Evolutionary conservation across 768 basidiomycete species (phyloP), one percentile per base, ranked within the genome.

Genomic region (Infundibulicybe gibba): DNA sequence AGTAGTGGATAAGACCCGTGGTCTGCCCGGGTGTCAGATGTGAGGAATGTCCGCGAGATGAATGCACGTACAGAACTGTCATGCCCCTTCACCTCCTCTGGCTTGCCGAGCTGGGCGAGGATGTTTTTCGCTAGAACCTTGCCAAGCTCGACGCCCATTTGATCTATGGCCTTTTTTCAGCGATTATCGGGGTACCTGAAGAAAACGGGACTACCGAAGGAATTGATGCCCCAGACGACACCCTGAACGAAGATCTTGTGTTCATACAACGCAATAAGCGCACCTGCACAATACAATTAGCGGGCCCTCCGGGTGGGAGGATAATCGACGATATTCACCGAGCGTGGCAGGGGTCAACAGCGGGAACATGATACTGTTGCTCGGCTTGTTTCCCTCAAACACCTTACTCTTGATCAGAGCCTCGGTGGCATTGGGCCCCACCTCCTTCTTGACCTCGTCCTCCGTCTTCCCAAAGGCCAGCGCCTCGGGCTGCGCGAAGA

Each of bases 181-280:
- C n/a, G 25, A 17, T n/a, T 16, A 43, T 15, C 19, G 20, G 44
- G 6, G 3, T 25, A 25, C 8, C 15, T 20, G 19, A 19, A 17
- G 2, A 11, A 25, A n/a, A 64, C 79, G 31, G 44, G n/a, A n/a
- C n/a, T n/a, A 91, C 91, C 94, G 64, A 92, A 98, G 3, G 92
- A 94, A 76, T 99, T 98, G 76, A 99, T 95, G 19, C 94, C 94
- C 94, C 94, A 98, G 49, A 98, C 76, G 39, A 90, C 87, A 62
- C 97, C 97, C 64, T 98, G 97, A 0, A 90, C 88, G 68, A 97
- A 97, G 62, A 99, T 97, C 77, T 99, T 99, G 77, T 99, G 97
- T 69, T 98, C 94, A 63, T 95, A 97, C 53, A 97, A 60, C 13
- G 88, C 91, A 61, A 97, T 88, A 45, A 97, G 72, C 2, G 93